phyloP scores from a whole-genome alignment of 2,329 filamentous ascomycete genomes.

The Botrytis galanthina region DNA sequence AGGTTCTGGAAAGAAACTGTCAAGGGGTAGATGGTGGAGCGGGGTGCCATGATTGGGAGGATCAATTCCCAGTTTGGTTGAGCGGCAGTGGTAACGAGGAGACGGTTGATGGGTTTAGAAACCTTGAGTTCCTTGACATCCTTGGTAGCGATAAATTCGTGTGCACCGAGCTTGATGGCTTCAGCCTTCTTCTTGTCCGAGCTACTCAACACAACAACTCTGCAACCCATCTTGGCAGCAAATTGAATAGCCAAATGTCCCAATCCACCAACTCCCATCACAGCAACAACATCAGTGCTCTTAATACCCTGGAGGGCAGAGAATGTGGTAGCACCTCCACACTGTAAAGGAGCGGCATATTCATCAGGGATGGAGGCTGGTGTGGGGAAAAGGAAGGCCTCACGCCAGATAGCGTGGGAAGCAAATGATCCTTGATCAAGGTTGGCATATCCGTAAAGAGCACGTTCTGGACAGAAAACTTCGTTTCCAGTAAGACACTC shows the following conservation, averaged over 20 bases:
- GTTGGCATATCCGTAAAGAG: conserved; percentile 44
- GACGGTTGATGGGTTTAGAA: conserved; percentile 26
- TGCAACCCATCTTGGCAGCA: conserved; percentile 59
- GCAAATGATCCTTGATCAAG: conserved; percentile 48
- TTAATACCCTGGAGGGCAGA: conserved; percentile 38
- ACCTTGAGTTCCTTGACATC: conserved; percentile 39
- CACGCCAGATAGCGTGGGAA: conserved; percentile 40
- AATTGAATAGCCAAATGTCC: conserved; percentile 62
- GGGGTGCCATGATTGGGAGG: conserved; percentile 30
- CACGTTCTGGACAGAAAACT: conserved; percentile 42
- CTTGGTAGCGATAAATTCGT: conserved; percentile 58
- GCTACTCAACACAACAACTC: conserved; percentile 56
- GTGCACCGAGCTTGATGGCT: conserved; percentile 56
- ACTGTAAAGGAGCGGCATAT: conserved; percentile 46
- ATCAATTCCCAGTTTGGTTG: conserved; percentile 28
- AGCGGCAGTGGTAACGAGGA: conserved; percentile 29
- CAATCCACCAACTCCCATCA: conserved; percentile 57
- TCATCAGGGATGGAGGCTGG: conserved; percentile 40
- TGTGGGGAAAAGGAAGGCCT: conserved; percentile 42
- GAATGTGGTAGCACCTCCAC: conserved; percentile 44
- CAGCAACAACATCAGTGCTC: conserved; percentile 36
- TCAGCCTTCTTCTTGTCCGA: conserved; percentile 62
- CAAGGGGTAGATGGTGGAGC: conserved; percentile 62
- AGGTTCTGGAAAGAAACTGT: conserved; percentile 50
- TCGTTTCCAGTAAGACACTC: conserved; percentile 44